Percentiles rank a stretch among this genome's conserved stretches.
phyloP scores from a whole-genome alignment of 371 early-diverging fungal species.

The Blyttiomyces sp. region DNA sequence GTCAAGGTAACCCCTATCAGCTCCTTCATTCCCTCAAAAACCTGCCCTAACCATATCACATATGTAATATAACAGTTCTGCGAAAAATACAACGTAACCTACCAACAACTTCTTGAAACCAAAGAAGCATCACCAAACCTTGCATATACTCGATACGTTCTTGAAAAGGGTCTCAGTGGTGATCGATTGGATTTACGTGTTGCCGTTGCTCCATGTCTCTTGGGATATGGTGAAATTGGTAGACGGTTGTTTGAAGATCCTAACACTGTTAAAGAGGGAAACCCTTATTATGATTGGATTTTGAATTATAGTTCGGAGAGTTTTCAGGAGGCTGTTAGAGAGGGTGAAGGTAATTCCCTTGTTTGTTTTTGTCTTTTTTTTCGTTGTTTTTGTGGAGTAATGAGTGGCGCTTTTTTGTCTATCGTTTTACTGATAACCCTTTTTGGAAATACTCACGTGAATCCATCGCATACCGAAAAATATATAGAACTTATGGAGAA shows the following conservation, averaged over 20 bases:
- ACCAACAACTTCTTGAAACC: background rate
- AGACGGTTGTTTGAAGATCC: conserved; percentile 61
- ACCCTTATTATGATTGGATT: conserved; percentile 83
- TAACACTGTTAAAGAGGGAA: conserved; percentile 60
- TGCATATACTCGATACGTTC: conserved; percentile 78
- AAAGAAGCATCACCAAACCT: conserved; percentile 68
- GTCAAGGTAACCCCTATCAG: no score
- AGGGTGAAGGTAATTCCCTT: conserved; percentile 57
- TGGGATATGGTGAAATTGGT: conserved; percentile 83
- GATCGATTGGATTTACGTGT: conserved; percentile 70
- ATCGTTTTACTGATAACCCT: background rate
- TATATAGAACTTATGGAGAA: conserved; percentile 50
- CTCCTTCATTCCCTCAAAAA: no score
- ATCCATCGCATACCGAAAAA: background rate
- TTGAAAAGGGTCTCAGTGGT: conserved; percentile 70
- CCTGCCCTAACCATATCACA: no score
- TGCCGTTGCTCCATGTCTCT: conserved; percentile 75
- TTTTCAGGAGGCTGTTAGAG: conserved; percentile 63
- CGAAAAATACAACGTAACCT: background rate
- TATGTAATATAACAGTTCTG: background rate
- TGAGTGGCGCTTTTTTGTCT: background rate
- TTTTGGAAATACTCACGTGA: background rate
- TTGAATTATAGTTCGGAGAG: conserved; percentile 61
- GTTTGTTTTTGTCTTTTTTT: no score
- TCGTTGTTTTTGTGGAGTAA: background rate